Percentiles rank a stretch among this genome's conserved stretches.
These are phyloP conservation scores for button mushroom (Agaricus bisporus) DNA, from an alignment of 768 basidiomycete genomes.

Conservation along the genomic window DNA sequence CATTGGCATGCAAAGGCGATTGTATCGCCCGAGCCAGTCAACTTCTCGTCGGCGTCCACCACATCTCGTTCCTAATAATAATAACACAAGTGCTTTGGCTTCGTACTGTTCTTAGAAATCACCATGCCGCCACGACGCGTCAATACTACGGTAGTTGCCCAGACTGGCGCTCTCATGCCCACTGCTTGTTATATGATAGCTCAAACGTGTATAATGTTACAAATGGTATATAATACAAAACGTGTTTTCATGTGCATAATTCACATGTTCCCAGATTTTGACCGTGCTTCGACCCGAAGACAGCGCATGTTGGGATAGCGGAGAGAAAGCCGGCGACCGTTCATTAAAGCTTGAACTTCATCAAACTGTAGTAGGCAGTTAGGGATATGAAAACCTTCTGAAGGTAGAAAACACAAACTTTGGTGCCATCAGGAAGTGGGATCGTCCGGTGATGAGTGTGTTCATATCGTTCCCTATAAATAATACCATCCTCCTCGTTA, in stretches of 20 bases:
- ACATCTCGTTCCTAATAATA: too few species aligned
- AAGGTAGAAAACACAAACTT: constrained; percentile 32
- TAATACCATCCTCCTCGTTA: constrained; percentile 51
- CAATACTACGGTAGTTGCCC: too few species aligned
- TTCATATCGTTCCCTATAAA: constrained; percentile 60
- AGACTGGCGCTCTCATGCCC: too few species aligned
- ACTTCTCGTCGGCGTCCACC: too few species aligned
- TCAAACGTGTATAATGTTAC: constrained; percentile 8
- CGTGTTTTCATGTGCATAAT: constrained; percentile 8
- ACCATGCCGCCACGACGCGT: too few species aligned
- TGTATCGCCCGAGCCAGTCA: too few species aligned
- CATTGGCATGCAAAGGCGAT: too few species aligned
- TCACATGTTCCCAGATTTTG: constrained; percentile 37
- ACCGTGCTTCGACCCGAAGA: constrained; percentile 35
- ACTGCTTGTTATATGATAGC: neutral
- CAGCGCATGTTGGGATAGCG: constrained; percentile 61
- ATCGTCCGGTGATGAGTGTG: constrained; percentile 61
- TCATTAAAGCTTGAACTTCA: constrained; percentile 65
- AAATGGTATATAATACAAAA: constrained; percentile 19
- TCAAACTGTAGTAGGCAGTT: constrained; percentile 47
- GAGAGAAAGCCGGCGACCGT: constrained; percentile 51
- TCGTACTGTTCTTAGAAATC: too few species aligned
- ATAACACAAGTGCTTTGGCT: too few species aligned
- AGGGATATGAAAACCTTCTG: neutral
- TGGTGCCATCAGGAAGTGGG: constrained; percentile 70